These are phyloP conservation scores for Paecilomyces sp. DNA, from an alignment of 2,329 filamentous ascomycete genomes.

Conservation along the genomic window DNA sequence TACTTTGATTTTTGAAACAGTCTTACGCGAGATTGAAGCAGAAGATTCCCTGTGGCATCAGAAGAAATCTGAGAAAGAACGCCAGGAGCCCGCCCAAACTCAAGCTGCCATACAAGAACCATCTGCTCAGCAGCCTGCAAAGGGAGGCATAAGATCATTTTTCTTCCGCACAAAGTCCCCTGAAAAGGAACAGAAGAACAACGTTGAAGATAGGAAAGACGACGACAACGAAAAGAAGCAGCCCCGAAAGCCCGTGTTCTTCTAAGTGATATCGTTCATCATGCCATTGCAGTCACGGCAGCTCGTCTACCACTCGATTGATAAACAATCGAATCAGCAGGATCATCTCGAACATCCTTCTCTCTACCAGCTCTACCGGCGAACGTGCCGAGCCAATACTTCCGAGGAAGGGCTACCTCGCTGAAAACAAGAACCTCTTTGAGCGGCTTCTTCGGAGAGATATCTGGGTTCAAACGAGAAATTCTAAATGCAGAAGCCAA, in stretches of 20 bases:
- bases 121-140: background rate
- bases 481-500: no score
- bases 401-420: background rate
- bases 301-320: background rate
- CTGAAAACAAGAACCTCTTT: background rate
- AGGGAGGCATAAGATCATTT: background rate
- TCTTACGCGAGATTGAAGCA: constrained; percentile 32
- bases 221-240: background rate
- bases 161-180: background rate
- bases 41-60: constrained; percentile 33
- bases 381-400: background rate
- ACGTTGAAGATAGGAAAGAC: background rate
- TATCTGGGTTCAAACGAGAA: background rate
- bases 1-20: constrained; percentile 11
- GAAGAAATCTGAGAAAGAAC: constrained; percentile 11
- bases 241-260: background rate
- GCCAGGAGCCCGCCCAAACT: background rate
- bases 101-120: background rate
- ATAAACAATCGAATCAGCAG: background rate
- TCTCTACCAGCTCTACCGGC: background rate
- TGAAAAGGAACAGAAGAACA: background rate
- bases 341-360: background rate
- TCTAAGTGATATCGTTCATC: background rate
- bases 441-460: background rate
- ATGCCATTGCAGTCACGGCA: background rate